Evolutionary conservation across 768 basidiomycete species (phyloP), one percentile per base, ranked within the genome.

Genomic region (Gyrodon lividus): DNA sequence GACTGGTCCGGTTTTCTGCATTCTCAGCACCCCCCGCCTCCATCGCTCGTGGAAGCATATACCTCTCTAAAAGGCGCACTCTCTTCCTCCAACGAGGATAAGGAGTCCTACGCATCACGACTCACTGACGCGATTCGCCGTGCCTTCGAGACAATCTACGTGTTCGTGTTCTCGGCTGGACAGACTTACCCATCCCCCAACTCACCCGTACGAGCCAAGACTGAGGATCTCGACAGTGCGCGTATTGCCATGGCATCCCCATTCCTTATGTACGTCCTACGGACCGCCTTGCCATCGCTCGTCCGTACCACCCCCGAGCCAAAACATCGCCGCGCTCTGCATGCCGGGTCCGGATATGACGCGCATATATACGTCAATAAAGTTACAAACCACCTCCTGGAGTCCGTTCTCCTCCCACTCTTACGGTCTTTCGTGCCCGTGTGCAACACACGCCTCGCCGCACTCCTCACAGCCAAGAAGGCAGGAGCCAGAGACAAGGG

Each of bases 41-140:
- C 67, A 5, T 69, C 67, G 2, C 60, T 67, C 17, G 37, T 59
- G 22, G 46, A 51, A 24, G 61, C 55, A 9, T 60, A 64, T 31
- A 20, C 52, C 48, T 58, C 66, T 28, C 61, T 68, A 17, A 55
- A 47, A 38, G 58, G 55, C n/a, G 47, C 48, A 22, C 49, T 63
- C n/a, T 44, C 41, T 5, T 49, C 58, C 17, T 38, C 50, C 14
- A 28, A 52, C 3, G 8, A 16, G 13, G 56, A 64, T 33, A n/a
- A 43, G 1, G 16, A 35, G 9, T 19, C 30, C 22, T 50, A 43
- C 19, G 45, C 55, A 24, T 44, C 55, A 16, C 56, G 54, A 10
- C 42, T 70, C 34, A 31, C 56, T 9, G 58, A 59, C 24, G 68
- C 56, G 6, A 59, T 58, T 20, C 50, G 54, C 23, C 66, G 53